Evolutionary conservation across 2,329 filamentous ascomycete species (phyloP).

Genomic region (Pyricularia sp.): DNA sequence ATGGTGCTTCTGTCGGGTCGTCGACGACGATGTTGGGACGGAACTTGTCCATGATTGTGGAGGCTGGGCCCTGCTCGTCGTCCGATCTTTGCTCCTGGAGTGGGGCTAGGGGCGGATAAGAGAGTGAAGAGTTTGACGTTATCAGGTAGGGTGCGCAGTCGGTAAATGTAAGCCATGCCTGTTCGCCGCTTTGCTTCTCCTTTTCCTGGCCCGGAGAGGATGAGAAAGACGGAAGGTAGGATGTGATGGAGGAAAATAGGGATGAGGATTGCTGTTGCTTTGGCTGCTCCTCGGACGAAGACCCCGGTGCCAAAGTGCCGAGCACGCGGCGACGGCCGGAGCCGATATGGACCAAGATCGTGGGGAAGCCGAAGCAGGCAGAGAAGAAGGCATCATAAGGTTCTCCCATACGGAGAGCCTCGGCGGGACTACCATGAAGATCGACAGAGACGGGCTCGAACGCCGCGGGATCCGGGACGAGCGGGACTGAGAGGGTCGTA

Average conservation of each 20-base stretch:
- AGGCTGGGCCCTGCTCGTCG: background rate
- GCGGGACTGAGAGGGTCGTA: background rate
- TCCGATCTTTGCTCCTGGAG: background rate
- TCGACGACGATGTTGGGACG: background rate
- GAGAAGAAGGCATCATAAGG: background rate
- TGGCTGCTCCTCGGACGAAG: background rate
- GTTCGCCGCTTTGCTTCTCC: background rate
- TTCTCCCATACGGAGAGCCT: background rate
- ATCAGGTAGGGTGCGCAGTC: background rate
- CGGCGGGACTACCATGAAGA: background rate
- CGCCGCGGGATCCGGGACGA: background rate
- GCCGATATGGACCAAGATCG: background rate
- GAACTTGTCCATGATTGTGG: background rate
- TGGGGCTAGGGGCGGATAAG: background rate
- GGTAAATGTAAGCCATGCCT: background rate
- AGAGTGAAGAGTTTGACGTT: background rate
- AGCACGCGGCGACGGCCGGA: background rate
- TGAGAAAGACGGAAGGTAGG: background rate
- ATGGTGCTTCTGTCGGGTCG: background rate
- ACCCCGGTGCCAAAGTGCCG: background rate
- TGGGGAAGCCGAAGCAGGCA: background rate
- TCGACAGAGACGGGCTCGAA: background rate
- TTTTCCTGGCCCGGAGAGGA: background rate
- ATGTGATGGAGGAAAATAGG: background rate
- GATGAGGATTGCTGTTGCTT: background rate